Base-by-base conservation (phyloP, 345 rosid species). In the Rubroshorea leprosula region DNA sequence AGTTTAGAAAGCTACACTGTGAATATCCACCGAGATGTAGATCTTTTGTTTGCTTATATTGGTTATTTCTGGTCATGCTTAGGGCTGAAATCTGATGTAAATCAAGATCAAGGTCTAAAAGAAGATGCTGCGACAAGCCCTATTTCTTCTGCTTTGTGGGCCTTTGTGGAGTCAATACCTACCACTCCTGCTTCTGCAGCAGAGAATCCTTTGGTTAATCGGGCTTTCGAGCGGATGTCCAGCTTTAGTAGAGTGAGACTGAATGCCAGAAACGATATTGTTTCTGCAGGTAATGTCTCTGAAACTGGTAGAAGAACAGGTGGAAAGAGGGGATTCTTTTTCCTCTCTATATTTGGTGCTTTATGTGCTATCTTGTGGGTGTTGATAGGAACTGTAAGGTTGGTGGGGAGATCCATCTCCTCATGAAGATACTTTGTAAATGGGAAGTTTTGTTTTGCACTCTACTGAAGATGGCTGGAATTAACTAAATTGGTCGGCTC, bases 161-260 rank as follows among this genome's bases (percentile, higher is more conserved):
- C 71, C 15, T 81, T 84, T 66, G 81, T 92, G 62, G 98, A 92
- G 51, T 83, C 96, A 0, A 84, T 92, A 67, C 98, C 96, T 21
- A 55, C 95, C 3, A 74, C 75, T 44, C 98, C 98, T 1, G 98
- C 96, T 21, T 80, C 83, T 23, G 98, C 98, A 26, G 58, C 90
- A 0, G 96, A 92, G 81, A 78, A 0, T 41, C 81, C 87, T 16
- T 68, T 88, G 47, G 85, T 80, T 15, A 86, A 76, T 51, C 78
- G 77, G 22, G 89, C 90, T 51, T 58, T 84, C 1, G 84, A 70
- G 74, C 76, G 89, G 35, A 78, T 83, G 79, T 77, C 96, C 44
- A 92, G 89, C 76, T 73, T 75, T 60, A 76, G 95, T 54, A 74
- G 77, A 71, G 25, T 76, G 49, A 77, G 70, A 67, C 16, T 76